These are phyloP conservation scores for Botrytis hyacinthi DNA, from an alignment of 2,329 filamentous ascomycete genomes.

Conservation along the genomic window DNA sequence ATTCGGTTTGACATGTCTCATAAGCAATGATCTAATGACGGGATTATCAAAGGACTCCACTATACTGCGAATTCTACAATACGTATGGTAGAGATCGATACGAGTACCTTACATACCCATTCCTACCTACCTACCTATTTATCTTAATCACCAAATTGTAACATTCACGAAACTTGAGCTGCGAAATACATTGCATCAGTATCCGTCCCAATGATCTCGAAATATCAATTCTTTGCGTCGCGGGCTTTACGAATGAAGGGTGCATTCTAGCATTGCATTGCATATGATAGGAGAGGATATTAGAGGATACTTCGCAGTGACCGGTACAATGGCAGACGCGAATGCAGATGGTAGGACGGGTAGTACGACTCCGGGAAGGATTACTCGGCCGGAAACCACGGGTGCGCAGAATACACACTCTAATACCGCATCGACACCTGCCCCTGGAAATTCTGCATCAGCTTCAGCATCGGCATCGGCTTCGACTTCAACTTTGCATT, in stretches of 20 bases:
- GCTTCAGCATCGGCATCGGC: not conserved
- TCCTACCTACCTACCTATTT: not conserved
- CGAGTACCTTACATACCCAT: not conserved
- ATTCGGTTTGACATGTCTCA: not conserved
- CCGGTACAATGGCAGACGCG: not conserved
- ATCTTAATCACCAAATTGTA: not conserved
- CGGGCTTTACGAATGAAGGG: not conserved
- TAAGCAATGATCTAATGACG: conserved; percentile 3
- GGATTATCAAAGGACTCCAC: not conserved
- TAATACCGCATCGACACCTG: not conserved
- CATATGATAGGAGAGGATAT: not conserved
- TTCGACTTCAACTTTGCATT: not conserved
- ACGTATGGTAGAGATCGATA: not conserved
- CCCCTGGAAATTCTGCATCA: not conserved
- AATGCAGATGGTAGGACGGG: not conserved
- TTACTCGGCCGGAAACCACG: not conserved
- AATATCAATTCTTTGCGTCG: not conserved
- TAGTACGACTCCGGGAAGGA: not conserved
- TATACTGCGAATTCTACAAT: not conserved
- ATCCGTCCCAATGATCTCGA: conserved; percentile 9
- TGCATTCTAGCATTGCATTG: not conserved
- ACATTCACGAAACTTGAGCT: conserved; percentile 15
- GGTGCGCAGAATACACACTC: not conserved
- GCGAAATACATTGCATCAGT: not conserved
- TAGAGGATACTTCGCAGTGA: not conserved